A percentile compares a stretch with the other conserved stretches of the same genome.
Evolutionary conservation across 352 stramenopile genomes (phyloP).

Genomic region (Phytophthora pisi): DNA sequence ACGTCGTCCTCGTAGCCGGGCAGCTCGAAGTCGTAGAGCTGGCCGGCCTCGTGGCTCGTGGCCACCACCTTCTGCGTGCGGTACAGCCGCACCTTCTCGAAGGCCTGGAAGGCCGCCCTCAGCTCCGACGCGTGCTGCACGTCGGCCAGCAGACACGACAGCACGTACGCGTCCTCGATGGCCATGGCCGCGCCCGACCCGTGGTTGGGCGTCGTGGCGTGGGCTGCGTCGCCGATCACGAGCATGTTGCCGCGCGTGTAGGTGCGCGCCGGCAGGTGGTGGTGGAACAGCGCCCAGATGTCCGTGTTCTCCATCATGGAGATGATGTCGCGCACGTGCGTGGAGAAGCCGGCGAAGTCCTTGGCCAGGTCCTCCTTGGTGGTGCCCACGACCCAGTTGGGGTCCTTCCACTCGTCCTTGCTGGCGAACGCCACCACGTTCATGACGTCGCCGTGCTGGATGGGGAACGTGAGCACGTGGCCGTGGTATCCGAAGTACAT

Average conservation of each 20-base stretch:
- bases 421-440: conserved; percentile 46
- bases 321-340: conserved; percentile 40
- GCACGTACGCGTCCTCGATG: conserved; percentile 41
- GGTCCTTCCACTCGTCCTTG: conserved; percentile 41
- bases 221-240: conserved; percentile 39
- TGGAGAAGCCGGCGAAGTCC: conserved; percentile 38
- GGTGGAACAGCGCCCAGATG: conserved; percentile 38
- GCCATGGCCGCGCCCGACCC: conserved; percentile 39
- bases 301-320: conserved; percentile 49
- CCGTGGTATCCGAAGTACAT: conserved; percentile 49
- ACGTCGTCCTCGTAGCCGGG: conserved; percentile 34
- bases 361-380: conserved; percentile 39
- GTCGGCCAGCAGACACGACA: conserved; percentile 37
- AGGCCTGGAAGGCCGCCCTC: conserved; percentile 33
- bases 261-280: conserved; percentile 36
- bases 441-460: conserved; percentile 41
- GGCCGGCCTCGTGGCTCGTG: conserved; percentile 34
- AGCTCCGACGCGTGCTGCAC: conserved; percentile 29
- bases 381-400: conserved; percentile 38
- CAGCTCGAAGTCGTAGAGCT: conserved; percentile 42
- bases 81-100: conserved; percentile 46
- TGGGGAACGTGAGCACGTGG: conserved; percentile 44
- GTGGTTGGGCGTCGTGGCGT: conserved; percentile 41
- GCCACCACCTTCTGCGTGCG: conserved; percentile 40
- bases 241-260: conserved; percentile 41